Evolutionary conservation across 176 grass and related monocot genomes (phyloP), one percentile per base, ranked within the genome.

Genomic region (Tillandsia leiboldiana): DNA sequence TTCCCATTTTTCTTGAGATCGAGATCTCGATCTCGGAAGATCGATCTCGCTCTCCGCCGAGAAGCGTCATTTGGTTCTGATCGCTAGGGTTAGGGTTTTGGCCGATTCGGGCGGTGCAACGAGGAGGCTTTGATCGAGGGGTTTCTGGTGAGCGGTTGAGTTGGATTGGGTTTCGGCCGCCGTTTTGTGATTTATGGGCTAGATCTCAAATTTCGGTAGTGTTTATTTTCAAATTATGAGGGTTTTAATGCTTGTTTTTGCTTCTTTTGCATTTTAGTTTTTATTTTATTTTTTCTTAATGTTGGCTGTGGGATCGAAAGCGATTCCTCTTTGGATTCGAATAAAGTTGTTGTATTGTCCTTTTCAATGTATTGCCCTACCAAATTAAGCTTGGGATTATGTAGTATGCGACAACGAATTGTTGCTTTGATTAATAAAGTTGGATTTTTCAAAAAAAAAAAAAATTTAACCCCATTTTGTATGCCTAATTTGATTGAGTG

Each of bases 41-140:
- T 24, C 23, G 33, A 42, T 42, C 33, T 42, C 33, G 33, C 0
- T 42, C 33, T 42, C 4, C 6, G 3, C 57, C 68, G 9, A 83
- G 77, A 78, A 82, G 75, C 70, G 68, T 78, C 78, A 57, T 77
- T 69, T 72, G 73, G 74, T 74, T 54, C 70, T 11, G 48, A 14
- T 50, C 65, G 48, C 77, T 78, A 84, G 71, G 70, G 65, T 82
- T 82, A 51, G 51, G 51, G 33, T 50, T 65, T 51, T 67, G 59
- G 29, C 12, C 14, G 50, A 58, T 78, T 28, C 51, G 68, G 29
- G 33, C 33, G 4, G 33, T 42, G 33, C 33, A 42, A 42, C 56
- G 56, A 20, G 56, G 52, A n/a, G 56, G 56, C 9, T 59, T 59
- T 22, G 56, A 22, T 59, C 3, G 56, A 8, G 56, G 56, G 17